These are phyloP conservation scores for Dendrobium chrysotoxum DNA, from an alignment of 106 monocot genomes.

Conservation along the genomic window DNA sequence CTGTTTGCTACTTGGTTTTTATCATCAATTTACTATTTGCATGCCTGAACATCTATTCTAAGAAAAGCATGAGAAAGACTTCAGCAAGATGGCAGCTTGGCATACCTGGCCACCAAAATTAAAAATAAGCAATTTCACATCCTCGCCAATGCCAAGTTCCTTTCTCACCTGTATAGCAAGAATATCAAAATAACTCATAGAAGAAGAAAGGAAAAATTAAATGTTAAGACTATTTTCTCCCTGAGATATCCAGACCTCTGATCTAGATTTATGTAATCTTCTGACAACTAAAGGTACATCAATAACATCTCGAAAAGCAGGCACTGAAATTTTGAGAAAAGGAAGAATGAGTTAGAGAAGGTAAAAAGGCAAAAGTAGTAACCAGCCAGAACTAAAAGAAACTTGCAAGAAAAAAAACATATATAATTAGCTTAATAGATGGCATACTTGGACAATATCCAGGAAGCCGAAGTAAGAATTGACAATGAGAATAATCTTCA, in stretches of 20 bases:
- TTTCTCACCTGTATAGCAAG: conserved; percentile 60
- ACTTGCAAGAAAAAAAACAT: neutral
- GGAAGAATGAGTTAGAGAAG: neutral
- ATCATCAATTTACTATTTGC: neutral
- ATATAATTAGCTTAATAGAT: conserved; percentile 10
- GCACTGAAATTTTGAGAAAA: conserved; percentile 46
- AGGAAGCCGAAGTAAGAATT: conserved; percentile 80
- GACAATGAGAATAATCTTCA: conserved; percentile 91
- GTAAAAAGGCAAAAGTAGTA: neutral
- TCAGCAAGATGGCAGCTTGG: neutral
- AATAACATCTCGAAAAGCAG: conserved; percentile 83
- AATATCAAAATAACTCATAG: neutral
- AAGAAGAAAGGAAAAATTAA: neutral
- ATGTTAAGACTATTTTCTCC: neutral
- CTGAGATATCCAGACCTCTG: conserved; percentile 33
- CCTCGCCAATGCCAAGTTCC: conserved; percentile 60
- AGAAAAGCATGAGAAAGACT: neutral
- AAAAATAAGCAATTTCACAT: conserved; percentile 72
- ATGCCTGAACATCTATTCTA: neutral
- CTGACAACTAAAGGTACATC: conserved; percentile 89
- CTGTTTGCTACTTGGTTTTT: neutral
- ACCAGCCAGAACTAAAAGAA: neutral
- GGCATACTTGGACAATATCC: conserved; percentile 90
- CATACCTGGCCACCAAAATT: conserved; percentile 94
- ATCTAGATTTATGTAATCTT: conserved; percentile 60